A percentile compares a stretch with the other conserved stretches of the same genome.
Conservation (phyloP, 805 yeast species). For the Candida berthetii region DNA sequence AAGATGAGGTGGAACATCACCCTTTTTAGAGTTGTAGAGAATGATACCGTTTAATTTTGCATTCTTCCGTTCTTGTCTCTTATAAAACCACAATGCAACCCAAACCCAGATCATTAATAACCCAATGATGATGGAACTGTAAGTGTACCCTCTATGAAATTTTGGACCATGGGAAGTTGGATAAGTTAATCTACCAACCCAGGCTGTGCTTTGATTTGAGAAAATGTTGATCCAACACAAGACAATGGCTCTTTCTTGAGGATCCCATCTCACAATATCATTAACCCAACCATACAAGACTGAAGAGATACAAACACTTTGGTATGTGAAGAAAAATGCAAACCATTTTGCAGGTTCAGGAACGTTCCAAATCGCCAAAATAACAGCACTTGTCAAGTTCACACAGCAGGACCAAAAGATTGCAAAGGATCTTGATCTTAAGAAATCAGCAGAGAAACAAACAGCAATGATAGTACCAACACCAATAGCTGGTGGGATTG, state of each 20-base stretch:
- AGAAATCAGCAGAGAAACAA: constrained; percentile 22
- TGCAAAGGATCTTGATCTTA: constrained; percentile 35
- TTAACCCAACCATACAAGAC: constrained; percentile 52
- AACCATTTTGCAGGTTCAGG: constrained; percentile 47
- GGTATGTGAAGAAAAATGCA: constrained; percentile 23
- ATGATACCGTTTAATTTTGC: constrained; percentile 32
- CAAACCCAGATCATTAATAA: constrained; percentile 16
- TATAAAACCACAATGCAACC: constrained; percentile 25
- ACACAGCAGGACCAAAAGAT: constrained; percentile 35
- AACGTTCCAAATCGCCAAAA: constrained; percentile 46
- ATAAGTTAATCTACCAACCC: constrained; percentile 27
- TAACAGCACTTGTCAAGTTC: constrained; percentile 37
- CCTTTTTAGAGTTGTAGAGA: constrained; percentile 19
- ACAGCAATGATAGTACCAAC: constrained; percentile 2
- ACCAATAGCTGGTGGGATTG: constrained; percentile 30
- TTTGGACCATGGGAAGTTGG: constrained; percentile 49
- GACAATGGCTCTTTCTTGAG: constrained; percentile 44
- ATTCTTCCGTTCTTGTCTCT: constrained; percentile 29
- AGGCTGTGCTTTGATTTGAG: constrained; percentile 49
- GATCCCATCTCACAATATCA: constrained; percentile 50
- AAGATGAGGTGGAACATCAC: constrained; percentile 7
- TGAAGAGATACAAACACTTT: constrained; percentile 48
- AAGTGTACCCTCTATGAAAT: constrained; percentile 45
- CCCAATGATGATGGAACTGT: constrained; percentile 22
- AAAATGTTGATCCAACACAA: constrained; percentile 41